phyloP scores from a whole-genome alignment of 192 early-diverging fungal species.

The Gaertneriomyces sp. region DNA sequence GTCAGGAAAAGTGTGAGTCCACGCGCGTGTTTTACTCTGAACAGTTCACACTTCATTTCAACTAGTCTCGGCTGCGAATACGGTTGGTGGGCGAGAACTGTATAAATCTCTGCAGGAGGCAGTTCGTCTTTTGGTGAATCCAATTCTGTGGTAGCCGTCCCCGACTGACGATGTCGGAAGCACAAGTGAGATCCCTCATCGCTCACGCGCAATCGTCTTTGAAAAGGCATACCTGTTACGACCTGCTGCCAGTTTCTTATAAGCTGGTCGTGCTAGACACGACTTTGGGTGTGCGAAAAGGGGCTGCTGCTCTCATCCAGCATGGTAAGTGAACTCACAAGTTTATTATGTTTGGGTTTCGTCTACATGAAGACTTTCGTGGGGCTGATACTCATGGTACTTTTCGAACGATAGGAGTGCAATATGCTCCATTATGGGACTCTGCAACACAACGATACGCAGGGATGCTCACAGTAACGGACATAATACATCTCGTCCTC shows the following conservation, averaged over 20 bases:
- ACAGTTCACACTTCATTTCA: no score
- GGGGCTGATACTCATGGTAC: not conserved
- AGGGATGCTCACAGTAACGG: constrained; percentile 92
- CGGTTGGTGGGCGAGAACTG: no score
- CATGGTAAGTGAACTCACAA: constrained; percentile 63
- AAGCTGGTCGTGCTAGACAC: constrained; percentile 90
- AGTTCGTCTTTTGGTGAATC: no score
- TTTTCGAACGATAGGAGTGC: constrained; percentile 61
- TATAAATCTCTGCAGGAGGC: no score
- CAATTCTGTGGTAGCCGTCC: no score
- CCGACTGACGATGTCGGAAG: no score
- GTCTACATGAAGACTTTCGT: not conserved
- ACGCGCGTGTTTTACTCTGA: no score
- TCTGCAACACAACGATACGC: constrained; percentile 73
- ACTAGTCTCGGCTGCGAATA: no score
- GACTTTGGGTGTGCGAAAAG: constrained; percentile 85
- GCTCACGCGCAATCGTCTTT: constrained; percentile 30
- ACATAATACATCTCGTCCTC: constrained; percentile 85
- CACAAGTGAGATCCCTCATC: no score
- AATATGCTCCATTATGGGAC: constrained; percentile 91
- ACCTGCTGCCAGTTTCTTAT: constrained; percentile 85
- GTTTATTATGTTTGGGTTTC: not conserved
- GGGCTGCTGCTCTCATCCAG: constrained; percentile 85
- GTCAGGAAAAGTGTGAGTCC: no score
- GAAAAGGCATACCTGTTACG: constrained; percentile 84